phyloP scores from a whole-genome alignment of 768 basidiomycete genomes.

The Porpolomopsis calyptriformis region DNA sequence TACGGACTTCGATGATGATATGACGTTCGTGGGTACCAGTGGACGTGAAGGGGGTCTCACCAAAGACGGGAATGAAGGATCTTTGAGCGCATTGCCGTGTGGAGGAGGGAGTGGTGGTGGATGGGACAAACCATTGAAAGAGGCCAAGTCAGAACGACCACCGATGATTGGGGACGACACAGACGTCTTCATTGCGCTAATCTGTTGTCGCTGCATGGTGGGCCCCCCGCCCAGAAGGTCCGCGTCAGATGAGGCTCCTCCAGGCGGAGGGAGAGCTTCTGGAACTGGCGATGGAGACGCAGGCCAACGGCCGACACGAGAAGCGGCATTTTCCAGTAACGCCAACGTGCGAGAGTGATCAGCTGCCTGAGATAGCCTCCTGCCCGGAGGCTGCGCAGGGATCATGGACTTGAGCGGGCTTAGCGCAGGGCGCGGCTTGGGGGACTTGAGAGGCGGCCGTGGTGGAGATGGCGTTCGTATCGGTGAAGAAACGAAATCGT shows the following conservation, averaged over 20 bases:
- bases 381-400: constrained; percentile 9
- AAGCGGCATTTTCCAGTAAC: constrained; percentile 46
- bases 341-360: constrained; percentile 49
- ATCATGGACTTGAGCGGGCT: constrained; percentile 10
- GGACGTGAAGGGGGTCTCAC: constrained; percentile 3
- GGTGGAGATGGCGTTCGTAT: constrained; percentile 39
- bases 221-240: constrained; percentile 22
- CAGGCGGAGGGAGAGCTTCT: constrained; percentile 27
- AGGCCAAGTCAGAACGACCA: neutral
- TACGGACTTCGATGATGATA: constrained; percentile 12
- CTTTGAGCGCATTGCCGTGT: constrained; percentile 1
- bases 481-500: constrained; percentile 34
- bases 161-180: constrained; percentile 8
- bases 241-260: constrained; percentile 13
- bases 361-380: constrained; percentile 20
- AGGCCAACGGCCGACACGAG: constrained; percentile 37
- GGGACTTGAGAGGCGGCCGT: constrained; percentile 27
- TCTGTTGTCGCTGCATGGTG: constrained; percentile 23
- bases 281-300: constrained; percentile 39
- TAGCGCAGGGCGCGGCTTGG: constrained; percentile 10
- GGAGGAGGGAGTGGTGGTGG: constrained; percentile 9
- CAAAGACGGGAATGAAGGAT: neutral
- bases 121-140: constrained; percentile 7
- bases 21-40: constrained; percentile 8
- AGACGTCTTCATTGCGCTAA: constrained; percentile 15